A percentile compares a stretch with the other conserved stretches of the same genome.
Evolutionary conservation across 2,329 filamentous ascomycete genomes (phyloP).

Genomic region (Fusarium denticulatum): DNA sequence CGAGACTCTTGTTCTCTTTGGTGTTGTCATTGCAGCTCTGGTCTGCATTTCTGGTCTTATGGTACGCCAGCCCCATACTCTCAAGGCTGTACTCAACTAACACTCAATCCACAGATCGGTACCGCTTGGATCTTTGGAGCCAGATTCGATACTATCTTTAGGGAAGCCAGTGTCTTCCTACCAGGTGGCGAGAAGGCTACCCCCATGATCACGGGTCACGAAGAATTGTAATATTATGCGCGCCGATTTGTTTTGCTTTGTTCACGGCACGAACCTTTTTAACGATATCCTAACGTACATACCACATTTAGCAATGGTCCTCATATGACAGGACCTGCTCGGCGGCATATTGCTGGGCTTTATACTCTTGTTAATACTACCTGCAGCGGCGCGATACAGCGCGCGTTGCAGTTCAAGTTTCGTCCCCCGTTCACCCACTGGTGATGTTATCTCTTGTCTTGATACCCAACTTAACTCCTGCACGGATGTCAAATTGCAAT

Average conservation of each 20-base stretch:
- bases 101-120: conserved; percentile 66
- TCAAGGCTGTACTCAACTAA: not conserved
- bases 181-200: conserved; percentile 36
- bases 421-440: conserved; percentile 7
- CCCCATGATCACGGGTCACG: conserved; percentile 44
- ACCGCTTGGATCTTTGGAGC: conserved; percentile 84
- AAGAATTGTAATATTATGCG: conserved; percentile 49
- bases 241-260: conserved; percentile 30
- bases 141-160: conserved; percentile 70
- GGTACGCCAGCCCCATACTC: conserved; percentile 65
- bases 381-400: conserved; percentile 30
- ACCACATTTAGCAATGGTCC: conserved; percentile 30
- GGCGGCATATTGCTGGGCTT: conserved; percentile 21
- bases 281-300: conserved; percentile 47
- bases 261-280: conserved; percentile 33
- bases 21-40: conserved; percentile 74
- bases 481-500: conserved; percentile 99
- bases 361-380: conserved; percentile 44
- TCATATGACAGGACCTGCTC: conserved; percentile 16
- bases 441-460: not conserved
- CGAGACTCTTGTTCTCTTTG: conserved; percentile 72
- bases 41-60: conserved; percentile 77
- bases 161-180: conserved; percentile 40
- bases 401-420: conserved; percentile 29
- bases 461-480: conserved; percentile 56